Evolutionary conservation across 1,284 basidiomycete genomes (phyloP), one percentile per base, ranked within the genome.

Genomic region (Volvariella surrecta): DNA sequence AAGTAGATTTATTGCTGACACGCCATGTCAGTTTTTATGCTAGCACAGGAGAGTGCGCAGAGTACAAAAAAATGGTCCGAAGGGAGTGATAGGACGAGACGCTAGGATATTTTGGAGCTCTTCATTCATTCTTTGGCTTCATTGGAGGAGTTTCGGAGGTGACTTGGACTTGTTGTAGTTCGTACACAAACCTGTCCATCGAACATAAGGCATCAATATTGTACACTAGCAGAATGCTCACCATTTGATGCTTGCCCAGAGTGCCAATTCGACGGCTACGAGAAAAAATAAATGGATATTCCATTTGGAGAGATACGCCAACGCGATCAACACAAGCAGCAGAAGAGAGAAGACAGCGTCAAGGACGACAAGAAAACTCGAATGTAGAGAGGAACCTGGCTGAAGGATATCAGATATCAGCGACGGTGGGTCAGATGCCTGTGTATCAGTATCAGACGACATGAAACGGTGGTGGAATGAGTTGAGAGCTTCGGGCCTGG

Each of bases 1-100:
- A 11, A 18, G 17, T 18, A 18, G 28, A 21, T 39, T 31, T 15
- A 20, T 20, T 28, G 11, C 42, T 42, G 13, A 45, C 34, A 47
- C 41, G 19, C 37, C 44, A 50, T 28, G n/a, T n/a, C n/a, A 94
- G 90, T 94, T 46, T 94, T 93, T 59, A 66, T 74, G 13, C 63
- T 90, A 41, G 89, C 88, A 4, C 89, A 93, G 56, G 86, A 89
- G 48, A 87, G 83, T 49, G 75, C 78, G 30, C 80, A 76, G 54
- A 66, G 71, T 50, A 84, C 81, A 54, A 92, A 91, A 61, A 63
- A 64, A 45, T 95, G 90, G 90, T 84, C 89, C 60, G 89, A 92
- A 54, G 76, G 75, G 45, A 76, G 68, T 51, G 78, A 83, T 45
- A 71, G 66, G 47, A 59, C 62, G 19, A 66, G 67, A 48, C 63